These are phyloP conservation scores for Vanrija sp. DNA, from an alignment of 1,284 basidiomycete species.

Conservation along the genomic window DNA sequence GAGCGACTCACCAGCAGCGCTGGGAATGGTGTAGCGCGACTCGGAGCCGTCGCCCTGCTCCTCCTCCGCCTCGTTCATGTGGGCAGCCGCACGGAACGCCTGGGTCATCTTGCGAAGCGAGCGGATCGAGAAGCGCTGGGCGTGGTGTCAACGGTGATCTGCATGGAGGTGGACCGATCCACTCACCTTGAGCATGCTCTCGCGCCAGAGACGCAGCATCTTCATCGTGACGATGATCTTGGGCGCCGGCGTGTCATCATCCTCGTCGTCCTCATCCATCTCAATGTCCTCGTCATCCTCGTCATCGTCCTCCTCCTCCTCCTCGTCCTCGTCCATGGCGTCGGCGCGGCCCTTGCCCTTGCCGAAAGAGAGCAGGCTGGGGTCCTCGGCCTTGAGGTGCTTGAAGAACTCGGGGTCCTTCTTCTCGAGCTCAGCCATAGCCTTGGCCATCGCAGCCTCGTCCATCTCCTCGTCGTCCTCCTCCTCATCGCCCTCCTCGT, in stretches of 20 bases:
- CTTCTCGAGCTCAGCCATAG: conserved; percentile 85
- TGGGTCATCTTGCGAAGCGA: conserved; percentile 79
- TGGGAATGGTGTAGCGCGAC: conserved; percentile 77
- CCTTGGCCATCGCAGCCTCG: conserved; percentile 62
- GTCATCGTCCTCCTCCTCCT: conserved; percentile 49
- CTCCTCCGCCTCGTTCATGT: conserved; percentile 82
- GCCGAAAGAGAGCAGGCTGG: conserved; percentile 76
- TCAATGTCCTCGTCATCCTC: conserved; percentile 46
- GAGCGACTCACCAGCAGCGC: conserved; percentile 58
- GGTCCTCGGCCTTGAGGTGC: conserved; percentile 93
- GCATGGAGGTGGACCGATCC: background rate
- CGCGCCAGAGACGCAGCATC: conserved; percentile 80
- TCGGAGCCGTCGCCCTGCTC: conserved; percentile 47
- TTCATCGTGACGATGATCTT: conserved; percentile 63
- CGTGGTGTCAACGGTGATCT: background rate
- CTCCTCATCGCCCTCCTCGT: conserved; percentile 49
- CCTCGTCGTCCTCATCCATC: conserved; percentile 52
- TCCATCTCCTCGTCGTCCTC: conserved; percentile 54
- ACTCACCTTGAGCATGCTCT: conserved; percentile 75
- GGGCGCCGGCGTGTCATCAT: conserved; percentile 38
- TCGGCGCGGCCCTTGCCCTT: conserved; percentile 41
- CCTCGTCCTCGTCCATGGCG: conserved; percentile 46
- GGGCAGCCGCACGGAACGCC: conserved; percentile 81
- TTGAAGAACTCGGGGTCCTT: conserved; percentile 99
- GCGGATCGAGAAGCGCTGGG: conserved; percentile 76